Conservation (phyloP, 2,329 filamentous ascomycete genomes). For the Alternaria ventricosa region DNA sequence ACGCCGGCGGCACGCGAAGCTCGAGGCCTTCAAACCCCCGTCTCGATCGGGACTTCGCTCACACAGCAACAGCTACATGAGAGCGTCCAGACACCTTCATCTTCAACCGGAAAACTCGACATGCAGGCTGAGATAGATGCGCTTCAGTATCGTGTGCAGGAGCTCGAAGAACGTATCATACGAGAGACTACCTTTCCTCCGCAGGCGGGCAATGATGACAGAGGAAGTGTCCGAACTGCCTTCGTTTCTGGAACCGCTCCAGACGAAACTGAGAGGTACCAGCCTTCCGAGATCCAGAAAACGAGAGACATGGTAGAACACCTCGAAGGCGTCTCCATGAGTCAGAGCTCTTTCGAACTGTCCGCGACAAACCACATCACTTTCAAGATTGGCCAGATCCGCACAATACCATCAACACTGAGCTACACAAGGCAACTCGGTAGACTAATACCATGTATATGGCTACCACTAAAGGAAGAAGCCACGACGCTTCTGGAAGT, state of each 20-base stretch:
- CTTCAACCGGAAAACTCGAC: neutral
- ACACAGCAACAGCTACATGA: neutral
- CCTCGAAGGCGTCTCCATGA: neutral
- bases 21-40: neutral
- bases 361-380: neutral
- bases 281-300: fast-evolving
- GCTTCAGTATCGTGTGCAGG: neutral
- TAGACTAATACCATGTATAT: neutral
- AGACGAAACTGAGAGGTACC: neutral
- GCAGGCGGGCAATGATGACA: neutral
- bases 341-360: neutral
- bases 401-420: neutral
- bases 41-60: neutral
- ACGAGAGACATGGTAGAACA: neutral
- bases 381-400: neutral
- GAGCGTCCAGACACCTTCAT: neutral
- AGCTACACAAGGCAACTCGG: neutral
- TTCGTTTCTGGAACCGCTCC: neutral
- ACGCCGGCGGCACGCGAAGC: neutral
- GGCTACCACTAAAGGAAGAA: constrained; percentile 40
- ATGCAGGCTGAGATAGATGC: neutral
- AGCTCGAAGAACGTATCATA: neutral
- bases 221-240: neutral
- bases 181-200: neutral
- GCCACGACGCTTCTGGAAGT: constrained; percentile 41